Base-by-base conservation (phyloP, 2,329 filamentous ascomycete species). In the Tolypocladium pustulatum region DNA sequence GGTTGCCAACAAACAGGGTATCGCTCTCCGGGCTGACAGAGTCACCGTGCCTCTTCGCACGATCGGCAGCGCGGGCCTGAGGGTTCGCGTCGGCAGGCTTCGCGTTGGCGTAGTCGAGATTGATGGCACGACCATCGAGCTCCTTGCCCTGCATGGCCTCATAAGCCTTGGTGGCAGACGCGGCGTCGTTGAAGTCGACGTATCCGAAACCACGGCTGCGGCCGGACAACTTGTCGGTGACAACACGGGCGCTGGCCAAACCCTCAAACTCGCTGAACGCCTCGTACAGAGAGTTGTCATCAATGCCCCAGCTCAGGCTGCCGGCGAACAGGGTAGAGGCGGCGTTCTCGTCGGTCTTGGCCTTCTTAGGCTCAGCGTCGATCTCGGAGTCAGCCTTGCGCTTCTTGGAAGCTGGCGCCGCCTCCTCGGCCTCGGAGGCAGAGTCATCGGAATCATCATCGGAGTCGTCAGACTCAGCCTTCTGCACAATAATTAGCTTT, bases 161-260 rank as follows among this genome's bases (percentile, higher is more conserved):
- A 65, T 87, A 82, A 58, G 90, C 90, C 71, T 86, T 86, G 67
- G 82, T 81, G 59, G 88, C 89, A 71, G 84, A 81, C 61, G 83
- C 86, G 61, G 81, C 75, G 65, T 80, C 83, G 70, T 80, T 79
- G 75, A 92, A 96, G 79, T 96, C 91, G 67, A 96, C 89, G 72
- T 96, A 97, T 61, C 92, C 92, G 74, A 95, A 96, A 65, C 90
- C 92, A 77, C 91, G 91, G 75, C 91, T 93, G 70, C 90, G 88
- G 68, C 90, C 89, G 69, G 81, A 83, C 58, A 87, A 84, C 73
- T 87, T 87, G 78, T 96, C 90, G 66, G 86, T 92, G 72, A 96
- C 89, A 69, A 96, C 86, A 67, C 90, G 88, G 64, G 86, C 88
- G 67, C 84, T 82, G 64, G 79, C 76, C 59, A 95, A 80, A 69